Evolutionary conservation across 148 eudicot species (phyloP).

Genomic region (Rhododendron williamsianum): DNA sequence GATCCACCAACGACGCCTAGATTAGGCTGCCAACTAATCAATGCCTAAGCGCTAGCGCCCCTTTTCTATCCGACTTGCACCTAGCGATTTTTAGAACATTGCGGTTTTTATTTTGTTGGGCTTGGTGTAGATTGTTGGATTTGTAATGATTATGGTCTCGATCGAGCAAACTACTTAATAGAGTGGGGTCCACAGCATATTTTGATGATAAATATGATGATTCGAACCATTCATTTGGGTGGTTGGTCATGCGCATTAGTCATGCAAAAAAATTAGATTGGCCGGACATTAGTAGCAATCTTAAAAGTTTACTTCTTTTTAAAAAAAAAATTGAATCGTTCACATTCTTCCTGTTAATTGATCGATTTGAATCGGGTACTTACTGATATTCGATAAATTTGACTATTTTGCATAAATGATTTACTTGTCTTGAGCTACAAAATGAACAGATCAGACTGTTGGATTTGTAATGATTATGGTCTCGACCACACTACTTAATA

Average conservation of each 20-base stretch:
- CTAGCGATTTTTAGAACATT: neutral
- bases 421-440: neutral
- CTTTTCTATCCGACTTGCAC: no score
- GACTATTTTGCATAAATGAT: neutral
- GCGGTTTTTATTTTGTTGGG: neutral
- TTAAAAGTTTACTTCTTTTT: no score
- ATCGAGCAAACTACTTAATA: no score
- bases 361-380: neutral
- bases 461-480: neutral
- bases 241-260: neutral
- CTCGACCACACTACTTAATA: neutral
- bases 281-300: neutral
- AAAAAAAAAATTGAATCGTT: neutral
- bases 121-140: neutral
- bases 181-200: no score
- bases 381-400: neutral
- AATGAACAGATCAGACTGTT: neutral
- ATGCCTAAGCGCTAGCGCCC: neutral
- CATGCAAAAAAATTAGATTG: neutral
- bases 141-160: no score
- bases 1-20: no score
- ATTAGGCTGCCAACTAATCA: no score
- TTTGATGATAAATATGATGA: no score
- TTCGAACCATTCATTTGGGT: neutral
- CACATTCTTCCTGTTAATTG: neutral